Base-by-base conservation (phyloP, 805 yeast species). In the Nematodospora valgi region DNA sequence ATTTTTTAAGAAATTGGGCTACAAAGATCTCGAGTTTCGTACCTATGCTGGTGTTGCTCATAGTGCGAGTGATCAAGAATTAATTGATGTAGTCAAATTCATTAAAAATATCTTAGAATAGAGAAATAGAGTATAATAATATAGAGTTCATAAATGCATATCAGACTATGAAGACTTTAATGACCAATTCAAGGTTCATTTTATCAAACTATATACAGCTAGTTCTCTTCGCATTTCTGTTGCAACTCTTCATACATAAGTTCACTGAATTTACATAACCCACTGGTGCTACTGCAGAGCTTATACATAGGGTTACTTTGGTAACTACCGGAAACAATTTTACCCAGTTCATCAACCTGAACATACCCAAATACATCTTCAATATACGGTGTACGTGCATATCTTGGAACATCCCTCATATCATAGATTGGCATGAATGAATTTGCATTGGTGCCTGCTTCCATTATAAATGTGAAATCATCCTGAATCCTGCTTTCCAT, bases 351-450 rank as follows among this genome's bases (percentile, higher is more conserved):
- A 43, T 73, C 73, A 2, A 85, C 82, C 43, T 71, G 70, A 7
- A 84, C 79, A 48, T 80, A 82, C 1, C 94, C 95, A 34, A 78
- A 64, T 2, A 78, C 76, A 46, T 82, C 83, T 41, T 82, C 86
- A 6, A 82, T 72, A 14, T 80, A 83, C 1, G 91, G 86, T 10
- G 71, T 73, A 44, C 93, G 66, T 22, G 81, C 82, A 41, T 72
- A 76, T 15, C 72, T 61, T 1, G 91, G 87, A 1, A 76, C 69
- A 30, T 70, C 74, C 39, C 93, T 67, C 41, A 80, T 66, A 52
- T 85, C 95, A 45, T 75, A 81, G 28, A 86, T 73, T 6, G 88
- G 86, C 81, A 82, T 75, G 53, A 60, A 78, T 0, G 72, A 59
- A 14, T 62, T 62, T 10, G 73, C 73, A 44, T 72, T 74, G 23